Evolutionary conservation across 768 basidiomycete genomes (phyloP), one percentile per base, ranked within the genome.

Genomic region (Brasilioporus rufonigricans): DNA sequence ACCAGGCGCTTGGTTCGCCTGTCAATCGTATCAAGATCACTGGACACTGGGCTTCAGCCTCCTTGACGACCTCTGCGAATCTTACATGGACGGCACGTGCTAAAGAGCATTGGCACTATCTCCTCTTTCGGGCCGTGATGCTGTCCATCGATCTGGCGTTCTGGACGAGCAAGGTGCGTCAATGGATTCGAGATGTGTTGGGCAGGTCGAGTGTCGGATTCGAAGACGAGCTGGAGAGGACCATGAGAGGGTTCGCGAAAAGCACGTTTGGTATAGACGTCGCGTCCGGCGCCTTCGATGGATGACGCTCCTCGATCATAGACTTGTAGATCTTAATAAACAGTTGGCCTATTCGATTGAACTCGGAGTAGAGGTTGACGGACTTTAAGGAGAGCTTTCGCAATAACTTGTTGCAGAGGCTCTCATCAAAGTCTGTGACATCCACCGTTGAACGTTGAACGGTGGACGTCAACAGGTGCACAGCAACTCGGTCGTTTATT

Each of bases 11-110:
- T 35, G 89, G 90, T 14, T 89, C 89, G 3, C 93, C 93, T 0
- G 89, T 93, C 1, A 94, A 95, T 65, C 83, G 93, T 19, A 86
- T 97, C 73, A 93, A 92, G 69, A 89, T 95, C 50, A 91, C 89
- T 0, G 93, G 89, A 0, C 82, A 81, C 66, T 91, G 85, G 82
- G 93, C 91, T 26, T 86, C 90, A 5, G 77, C 79, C 23, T 86
- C 88, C 5, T 76, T 89, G 6, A 71, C 77, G 11, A 71, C 73
- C n/a, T 71, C 76, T 27, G 61, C 74, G 16, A 61, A 77, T 55
- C 75, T 83, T 31, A 58, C 76, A 16, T 54, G 81, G 44, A 48
- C 61, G 4, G 68, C 75, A 41, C 77, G 81, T 5, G 35, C 81
- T 2, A 67, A 66, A 38, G 86, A 86, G 64, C 80, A 80, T 62